Percentiles rank a stretch among this genome's conserved stretches.
Evolutionary conservation across 352 stramenopile genomes (phyloP).

Genomic region (Pythium brachiatum): DNA sequence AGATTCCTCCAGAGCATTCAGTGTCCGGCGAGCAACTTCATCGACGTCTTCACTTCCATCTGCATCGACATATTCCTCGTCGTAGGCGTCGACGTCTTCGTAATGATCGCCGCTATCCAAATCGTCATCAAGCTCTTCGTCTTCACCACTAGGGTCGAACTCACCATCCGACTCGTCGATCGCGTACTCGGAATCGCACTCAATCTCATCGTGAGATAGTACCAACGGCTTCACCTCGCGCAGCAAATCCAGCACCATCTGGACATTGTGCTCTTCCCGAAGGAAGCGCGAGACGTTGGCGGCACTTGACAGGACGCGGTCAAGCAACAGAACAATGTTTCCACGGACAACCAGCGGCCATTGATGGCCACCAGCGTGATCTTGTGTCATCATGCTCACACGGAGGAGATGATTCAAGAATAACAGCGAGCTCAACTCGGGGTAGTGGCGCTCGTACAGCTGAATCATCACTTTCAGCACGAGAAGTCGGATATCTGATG

Average conservation of each 20-base stretch:
- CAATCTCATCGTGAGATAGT: conserved; percentile 55
- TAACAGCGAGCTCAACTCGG: conserved; percentile 65
- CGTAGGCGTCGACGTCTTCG: conserved; percentile 32
- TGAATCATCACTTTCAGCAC: conserved; percentile 89
- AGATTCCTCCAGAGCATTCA: conserved; percentile 59
- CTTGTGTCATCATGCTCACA: conserved; percentile 70
- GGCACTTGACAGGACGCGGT: conserved; percentile 76
- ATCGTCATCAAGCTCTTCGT: conserved; percentile 55
- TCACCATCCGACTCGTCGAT: conserved; percentile 51
- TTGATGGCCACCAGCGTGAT: conserved; percentile 37
- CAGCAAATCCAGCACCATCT: conserved; percentile 74
- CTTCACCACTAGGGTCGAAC: conserved; percentile 43
- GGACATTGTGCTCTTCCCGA: conserved; percentile 66
- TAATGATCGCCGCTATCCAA: conserved; percentile 26
- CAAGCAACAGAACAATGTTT: conserved; percentile 82
- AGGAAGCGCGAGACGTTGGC: conserved; percentile 80
- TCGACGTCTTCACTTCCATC: conserved; percentile 38
- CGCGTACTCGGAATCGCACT: conserved; percentile 64
- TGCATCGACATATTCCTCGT: conserved; percentile 34
- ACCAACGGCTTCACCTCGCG: conserved; percentile 78
- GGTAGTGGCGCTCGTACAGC: conserved; percentile 79
- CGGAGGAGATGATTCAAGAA: conserved; percentile 84
- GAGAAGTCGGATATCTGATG: conserved; percentile 73
- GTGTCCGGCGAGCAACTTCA: conserved; percentile 43
- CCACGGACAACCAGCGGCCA: conserved; percentile 79